These are phyloP conservation scores for Iris macrosiphon DNA, from an alignment of 106 monocot species.

Conservation along the genomic window DNA sequence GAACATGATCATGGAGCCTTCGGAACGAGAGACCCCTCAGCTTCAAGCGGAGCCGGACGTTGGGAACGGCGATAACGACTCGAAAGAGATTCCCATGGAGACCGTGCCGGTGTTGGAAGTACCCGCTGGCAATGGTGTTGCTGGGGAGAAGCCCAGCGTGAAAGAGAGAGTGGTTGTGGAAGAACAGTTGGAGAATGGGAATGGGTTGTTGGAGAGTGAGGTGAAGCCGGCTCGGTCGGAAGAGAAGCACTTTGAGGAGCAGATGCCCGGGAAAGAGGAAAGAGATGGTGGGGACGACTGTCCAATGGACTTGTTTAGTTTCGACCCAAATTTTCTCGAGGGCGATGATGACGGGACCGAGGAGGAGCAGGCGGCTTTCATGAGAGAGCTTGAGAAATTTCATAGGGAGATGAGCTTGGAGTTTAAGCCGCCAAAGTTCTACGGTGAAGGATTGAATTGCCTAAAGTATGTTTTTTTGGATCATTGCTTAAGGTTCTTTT, in stretches of 20 bases:
- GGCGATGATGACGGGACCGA: constrained; percentile 90
- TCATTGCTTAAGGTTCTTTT: too few relatives aligned
- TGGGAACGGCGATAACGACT: too few relatives aligned
- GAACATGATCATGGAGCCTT: too few relatives aligned
- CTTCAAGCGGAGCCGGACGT: too few relatives aligned
- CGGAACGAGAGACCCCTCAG: too few relatives aligned
- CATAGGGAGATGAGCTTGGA: constrained; percentile 72
- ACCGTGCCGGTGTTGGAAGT: too few relatives aligned
- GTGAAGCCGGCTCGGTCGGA: constrained; percentile 14
- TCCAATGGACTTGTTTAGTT: constrained; percentile 17
- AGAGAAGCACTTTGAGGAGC: constrained; percentile 6
- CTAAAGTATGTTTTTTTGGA: constrained; percentile 91
- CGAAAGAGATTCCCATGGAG: too few relatives aligned
- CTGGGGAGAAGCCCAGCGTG: constrained; percentile 6
- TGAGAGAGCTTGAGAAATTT: constrained; percentile 86
- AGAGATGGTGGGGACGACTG: constrained; percentile 19
- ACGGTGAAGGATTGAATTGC: constrained; percentile 92
- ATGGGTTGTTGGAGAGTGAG: constrained; percentile 4
- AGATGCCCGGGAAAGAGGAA: too few relatives aligned
- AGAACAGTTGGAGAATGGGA: constrained; percentile 13
- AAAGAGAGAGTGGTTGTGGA: too few relatives aligned
- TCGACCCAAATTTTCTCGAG: constrained; percentile 45
- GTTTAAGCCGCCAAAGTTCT: constrained; percentile 95
- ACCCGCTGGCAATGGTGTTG: constrained; percentile 5
- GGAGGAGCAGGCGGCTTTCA: constrained; percentile 82